Conservation (phyloP, 495 filamentous ascomycete species). For the Xylona heveae region DNA sequence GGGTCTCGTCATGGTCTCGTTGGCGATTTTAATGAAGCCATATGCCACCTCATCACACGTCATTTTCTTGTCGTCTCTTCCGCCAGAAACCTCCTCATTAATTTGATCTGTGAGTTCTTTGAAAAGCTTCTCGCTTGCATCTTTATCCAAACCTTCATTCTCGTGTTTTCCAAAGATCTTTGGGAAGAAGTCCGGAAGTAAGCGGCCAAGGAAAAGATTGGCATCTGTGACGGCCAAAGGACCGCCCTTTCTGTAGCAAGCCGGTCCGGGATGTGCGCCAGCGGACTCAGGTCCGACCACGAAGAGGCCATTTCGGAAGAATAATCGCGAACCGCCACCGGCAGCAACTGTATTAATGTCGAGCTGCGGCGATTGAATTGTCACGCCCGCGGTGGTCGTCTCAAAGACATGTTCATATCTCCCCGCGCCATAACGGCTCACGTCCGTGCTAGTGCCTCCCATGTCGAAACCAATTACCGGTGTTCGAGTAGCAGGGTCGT, state of each 20-base stretch:
- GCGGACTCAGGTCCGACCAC: constrained; percentile 94
- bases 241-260: constrained; percentile 87
- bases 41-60: constrained; percentile 75
- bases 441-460: constrained; percentile 88
- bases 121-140: constrained; percentile 58
- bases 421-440: constrained; percentile 70
- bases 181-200: constrained; percentile 89
- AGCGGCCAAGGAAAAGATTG: constrained; percentile 70
- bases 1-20: constrained; percentile 87
- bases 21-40: constrained; percentile 80
- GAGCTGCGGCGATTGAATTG: constrained; percentile 84
- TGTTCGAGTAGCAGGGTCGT: constrained; percentile 64
- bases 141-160: constrained; percentile 61
- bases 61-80: constrained; percentile 42
- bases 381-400: constrained; percentile 87
- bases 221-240: constrained; percentile 88
- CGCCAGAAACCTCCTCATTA: constrained; percentile 33
- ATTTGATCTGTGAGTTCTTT: constrained; percentile 58
- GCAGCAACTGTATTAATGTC: constrained; percentile 98
- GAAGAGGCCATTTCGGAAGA: constrained; percentile 83
- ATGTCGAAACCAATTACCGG: constrained; percentile 97
- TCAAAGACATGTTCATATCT: constrained; percentile 95
- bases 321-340: constrained; percentile 74
- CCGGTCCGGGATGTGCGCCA: constrained; percentile 80
- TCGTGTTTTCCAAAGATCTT: constrained; percentile 92